phyloP scores from a whole-genome alignment of 2,329 filamentous ascomycete genomes.

The Aphanocladium album region DNA sequence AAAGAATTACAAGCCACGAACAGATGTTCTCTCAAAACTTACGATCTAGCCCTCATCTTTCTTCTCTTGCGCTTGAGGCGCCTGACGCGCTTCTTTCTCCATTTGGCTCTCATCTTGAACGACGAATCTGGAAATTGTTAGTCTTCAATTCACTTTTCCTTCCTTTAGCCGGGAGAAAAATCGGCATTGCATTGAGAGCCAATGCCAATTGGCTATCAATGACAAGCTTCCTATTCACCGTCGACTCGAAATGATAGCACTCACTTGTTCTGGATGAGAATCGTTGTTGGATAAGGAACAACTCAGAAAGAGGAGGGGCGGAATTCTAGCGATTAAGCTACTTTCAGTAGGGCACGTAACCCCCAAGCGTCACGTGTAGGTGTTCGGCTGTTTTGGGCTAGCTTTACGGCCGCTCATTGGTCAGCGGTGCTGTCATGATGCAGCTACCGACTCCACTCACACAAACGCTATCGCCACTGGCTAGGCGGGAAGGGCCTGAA shows the following conservation, averaged over 20 bases:
- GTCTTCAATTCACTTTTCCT: conserved; percentile 5
- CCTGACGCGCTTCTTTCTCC: conserved; percentile 99
- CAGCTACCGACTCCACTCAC: neutral
- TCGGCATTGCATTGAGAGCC: neutral
- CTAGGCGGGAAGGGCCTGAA: neutral
- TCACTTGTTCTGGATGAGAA: conserved; percentile 43
- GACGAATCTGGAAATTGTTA: conserved; percentile 26
- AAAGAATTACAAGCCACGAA: conserved; percentile 6
- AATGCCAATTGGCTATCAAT: neutral
- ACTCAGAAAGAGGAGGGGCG: conserved; percentile 25
- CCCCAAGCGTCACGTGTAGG: conserved; percentile 30
- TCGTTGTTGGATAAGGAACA: conserved; percentile 40
- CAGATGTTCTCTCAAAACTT: conserved; percentile 40
- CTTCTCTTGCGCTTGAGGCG: conserved; percentile 99
- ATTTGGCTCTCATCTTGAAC: conserved; percentile 87
- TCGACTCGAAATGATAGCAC: conserved; percentile 12
- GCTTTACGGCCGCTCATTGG: neutral
- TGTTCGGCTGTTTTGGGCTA: conserved; percentile 9
- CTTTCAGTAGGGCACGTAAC: conserved; percentile 32
- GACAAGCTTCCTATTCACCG: conserved; percentile 1
- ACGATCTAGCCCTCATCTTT: conserved; percentile 99
- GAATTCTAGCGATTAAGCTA: conserved; percentile 27
- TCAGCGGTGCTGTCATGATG: neutral
- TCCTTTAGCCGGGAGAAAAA: neutral
- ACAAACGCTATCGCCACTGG: neutral